These are phyloP conservation scores for Mycocentrospora acerina DNA, from an alignment of 2,329 filamentous ascomycete genomes.

Conservation along the genomic window DNA sequence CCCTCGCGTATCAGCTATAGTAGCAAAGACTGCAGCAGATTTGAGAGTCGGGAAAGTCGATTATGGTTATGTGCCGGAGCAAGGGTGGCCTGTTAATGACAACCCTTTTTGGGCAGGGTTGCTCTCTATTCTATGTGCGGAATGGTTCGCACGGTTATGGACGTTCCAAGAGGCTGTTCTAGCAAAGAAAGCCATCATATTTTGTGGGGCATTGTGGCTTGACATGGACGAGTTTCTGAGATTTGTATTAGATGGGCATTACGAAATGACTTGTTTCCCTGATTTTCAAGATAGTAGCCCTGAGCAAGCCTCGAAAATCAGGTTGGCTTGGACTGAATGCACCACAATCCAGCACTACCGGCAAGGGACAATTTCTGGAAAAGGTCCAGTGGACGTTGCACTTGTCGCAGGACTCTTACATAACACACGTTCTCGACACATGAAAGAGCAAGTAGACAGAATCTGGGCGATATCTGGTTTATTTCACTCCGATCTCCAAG, in stretches of 20 bases:
- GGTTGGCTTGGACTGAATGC: neutral
- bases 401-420: neutral
- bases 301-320: neutral
- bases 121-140: neutral
- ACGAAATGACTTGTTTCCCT: neutral
- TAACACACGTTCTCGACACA: neutral
- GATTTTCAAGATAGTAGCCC: no score
- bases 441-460: slow-evolving; percentile 1
- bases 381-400: no score
- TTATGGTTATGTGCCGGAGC: no score
- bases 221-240: neutral
- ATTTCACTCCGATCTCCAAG: neutral
- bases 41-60: neutral
- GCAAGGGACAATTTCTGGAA: no score
- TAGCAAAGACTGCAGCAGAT: no score
- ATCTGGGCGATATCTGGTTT: slow-evolving; percentile 5
- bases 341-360: neutral
- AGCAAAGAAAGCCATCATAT: neutral
- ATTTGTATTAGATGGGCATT: neutral
- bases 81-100: neutral
- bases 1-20: no score
- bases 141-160: slow-evolving; percentile 6
- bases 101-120: slow-evolving; percentile 7
- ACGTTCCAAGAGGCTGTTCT: slow-evolving; percentile 8
- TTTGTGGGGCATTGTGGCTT: neutral